Base-by-base conservation (phyloP, 345 rosid species). In the Atalantia buxifolia region DNA sequence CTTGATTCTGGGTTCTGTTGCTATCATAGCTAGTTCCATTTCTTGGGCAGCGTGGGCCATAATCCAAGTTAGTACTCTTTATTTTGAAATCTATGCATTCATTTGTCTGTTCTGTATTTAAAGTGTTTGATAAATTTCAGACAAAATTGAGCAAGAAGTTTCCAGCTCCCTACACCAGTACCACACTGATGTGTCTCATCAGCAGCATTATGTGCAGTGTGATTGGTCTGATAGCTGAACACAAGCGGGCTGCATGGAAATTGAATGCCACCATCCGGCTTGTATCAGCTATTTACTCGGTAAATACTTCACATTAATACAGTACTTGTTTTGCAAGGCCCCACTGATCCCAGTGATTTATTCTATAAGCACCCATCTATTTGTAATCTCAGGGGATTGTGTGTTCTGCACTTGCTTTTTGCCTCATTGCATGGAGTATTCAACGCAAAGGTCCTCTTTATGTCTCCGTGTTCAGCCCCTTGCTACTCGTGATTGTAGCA, bases 401-500 rank as follows among this genome's bases (percentile, higher is more conserved):
- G 57, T 88, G 94, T 68, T 89, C 94, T 67, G 99, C 92, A 21
- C 78, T 88, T 35, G 88, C 93, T 60, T 92, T 92, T 74, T 85
- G 90, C 63, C 78, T 96, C 59, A 88, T 86, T 66, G 85, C 93
- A 4, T 96, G 97, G 97, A 75, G 92, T 25, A 85, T 96, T 25
- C 87, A 91, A 45, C 87, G 63, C 76, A 95, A 87, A 82, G 99
- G 99, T 22, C 89, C 99, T 50, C 97, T 96, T 2, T 94, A 92
- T 64, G 97, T 89, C 1, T 96, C 99, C 2, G 94, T 96, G 14
- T 96, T 94, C 84, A 91, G 91, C 76, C 99, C 99, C 8, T 79
- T 94, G 84, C 50, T 88, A 77, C 97, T 96, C 0, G 88, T 96
- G 0, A 73, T 90, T 0, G 97, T 89, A 16, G 94, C 99, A 2